Conservation (phyloP, 192 early-diverging fungal species). For the Backusella macrospora region DNA sequence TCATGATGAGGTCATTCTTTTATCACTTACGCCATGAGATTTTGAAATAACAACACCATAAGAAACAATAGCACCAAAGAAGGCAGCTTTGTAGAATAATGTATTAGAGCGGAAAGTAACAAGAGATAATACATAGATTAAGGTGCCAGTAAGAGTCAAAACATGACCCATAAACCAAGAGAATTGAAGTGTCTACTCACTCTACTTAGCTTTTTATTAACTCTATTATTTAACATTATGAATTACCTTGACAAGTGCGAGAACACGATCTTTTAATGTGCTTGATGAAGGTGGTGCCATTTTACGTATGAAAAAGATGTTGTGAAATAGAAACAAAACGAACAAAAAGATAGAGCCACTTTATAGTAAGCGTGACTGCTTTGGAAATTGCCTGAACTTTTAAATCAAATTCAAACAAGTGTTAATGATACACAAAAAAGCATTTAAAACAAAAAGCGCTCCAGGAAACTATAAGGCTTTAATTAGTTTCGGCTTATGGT, state of each 20-base stretch:
- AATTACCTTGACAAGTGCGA: slow-evolving; percentile 31
- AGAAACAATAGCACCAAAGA: slow-evolving; percentile 65
- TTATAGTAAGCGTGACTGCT: neutral
- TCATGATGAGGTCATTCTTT: slow-evolving; percentile 19
- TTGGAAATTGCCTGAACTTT: neutral
- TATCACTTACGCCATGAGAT: slow-evolving; percentile 68
- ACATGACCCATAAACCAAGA: slow-evolving; percentile 56
- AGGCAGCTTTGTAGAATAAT: slow-evolving; percentile 60
- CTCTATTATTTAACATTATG: neutral
- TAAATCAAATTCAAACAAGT: slow-evolving; percentile 3
- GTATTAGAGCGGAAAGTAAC: slow-evolving; percentile 46
- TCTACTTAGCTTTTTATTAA: neutral
- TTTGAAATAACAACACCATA: slow-evolving; percentile 83
- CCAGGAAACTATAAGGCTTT: neutral
- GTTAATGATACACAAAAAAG: neutral
- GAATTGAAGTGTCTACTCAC: slow-evolving; percentile 53
- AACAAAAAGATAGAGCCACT: slow-evolving; percentile 2
- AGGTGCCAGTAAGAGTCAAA: slow-evolving; percentile 43
- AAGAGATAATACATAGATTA: slow-evolving; percentile 45
- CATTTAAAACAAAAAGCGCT: neutral
- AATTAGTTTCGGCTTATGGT: too few relatives aligned
- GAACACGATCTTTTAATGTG: slow-evolving; percentile 25
- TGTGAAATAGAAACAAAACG: slow-evolving; percentile 2
- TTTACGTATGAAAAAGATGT: neutral
- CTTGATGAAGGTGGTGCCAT: slow-evolving; percentile 24